Evolutionary conservation across 148 eudicot genomes (phyloP), one percentile per base, ranked within the genome.

Genomic region (Persicaria maculosa): DNA sequence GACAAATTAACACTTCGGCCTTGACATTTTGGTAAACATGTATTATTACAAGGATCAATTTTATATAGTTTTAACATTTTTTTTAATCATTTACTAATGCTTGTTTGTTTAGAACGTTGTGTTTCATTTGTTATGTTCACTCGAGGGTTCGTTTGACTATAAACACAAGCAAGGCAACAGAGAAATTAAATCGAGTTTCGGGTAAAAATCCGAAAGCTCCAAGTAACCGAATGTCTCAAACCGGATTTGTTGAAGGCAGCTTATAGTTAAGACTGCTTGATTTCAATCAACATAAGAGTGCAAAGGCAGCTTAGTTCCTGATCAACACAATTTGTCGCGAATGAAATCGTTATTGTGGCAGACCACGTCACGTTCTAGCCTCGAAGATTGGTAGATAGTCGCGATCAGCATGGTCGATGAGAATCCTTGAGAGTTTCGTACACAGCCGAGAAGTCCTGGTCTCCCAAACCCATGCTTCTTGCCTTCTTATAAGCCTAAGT

Each of bases 391-490:
- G 46, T 31, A 61, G 4, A 8, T 62, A 44, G 36, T 62, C 61
- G 25, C 20, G n/a, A 71, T 83, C 79, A 81, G 46, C 81, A 84
- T 53, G 40, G 71, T 46, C 54, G 72, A 76, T 81, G 79, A 72
- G 85, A 19, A 75, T 64, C 25, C 84, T 85, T 90, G 45, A 90
- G 77, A 43, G 89, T 90, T 85, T 95, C 97, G 46, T 84, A 75
- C 58, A 95, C 97, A 47, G 99, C 99, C 65, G 99, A 92, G 79
- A 92, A 95, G 82, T 95, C 99, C 72, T 85, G 85, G 74, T 95
- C 97, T 17, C 97, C 99, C 44, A 95, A 72, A 3, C 94, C 97
- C 87, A 90, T 81, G 91, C 94, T 82, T 75, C 94, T 84, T 44
- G 97, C 97, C 80, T 88, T 95, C 85, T 95, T 95, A 81, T 88